Percentiles rank a stretch among this genome's conserved stretches.
Evolutionary conservation across 768 basidiomycete genomes (phyloP).

Genomic region (Calocybe cyanea): DNA sequence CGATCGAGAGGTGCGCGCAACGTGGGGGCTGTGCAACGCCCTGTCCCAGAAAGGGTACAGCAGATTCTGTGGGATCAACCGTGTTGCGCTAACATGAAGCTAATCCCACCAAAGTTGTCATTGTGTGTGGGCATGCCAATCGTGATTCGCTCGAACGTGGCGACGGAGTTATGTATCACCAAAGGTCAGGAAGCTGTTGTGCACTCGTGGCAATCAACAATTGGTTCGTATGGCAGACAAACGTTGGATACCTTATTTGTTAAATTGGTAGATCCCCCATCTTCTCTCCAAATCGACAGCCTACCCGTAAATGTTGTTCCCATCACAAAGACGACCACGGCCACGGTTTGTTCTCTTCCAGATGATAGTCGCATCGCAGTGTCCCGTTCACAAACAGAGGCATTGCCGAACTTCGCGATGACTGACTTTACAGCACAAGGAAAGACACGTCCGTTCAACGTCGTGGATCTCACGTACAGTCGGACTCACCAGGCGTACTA

Average conservation of each 20-base stretch:
- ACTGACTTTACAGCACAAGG: neutral
- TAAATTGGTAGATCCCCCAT: slow-evolving; percentile 20
- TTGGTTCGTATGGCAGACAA: slow-evolving; percentile 3
- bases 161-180: slow-evolving; percentile 24
- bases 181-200: slow-evolving; percentile 29
- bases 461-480: neutral
- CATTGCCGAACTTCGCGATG: neutral
- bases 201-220: slow-evolving; percentile 8
- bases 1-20: neutral
- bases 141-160: neutral
- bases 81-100: neutral
- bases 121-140: slow-evolving; percentile 1
- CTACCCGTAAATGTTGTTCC: slow-evolving; percentile 30
- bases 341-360: neutral
- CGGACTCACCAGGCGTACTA: neutral
- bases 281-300: slow-evolving; percentile 16
- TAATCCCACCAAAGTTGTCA: neutral
- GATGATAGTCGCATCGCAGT: neutral
- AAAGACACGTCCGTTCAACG: neutral
- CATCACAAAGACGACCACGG: slow-evolving; percentile 17
- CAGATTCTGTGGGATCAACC: neutral
- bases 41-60: neutral
- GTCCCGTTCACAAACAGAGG: neutral
- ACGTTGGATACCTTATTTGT: slow-evolving; percentile 27
- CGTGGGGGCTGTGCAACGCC: neutral